Base-by-base conservation (phyloP, 2,329 filamentous ascomycete species). In the Myriosclerotinia duriaeana region DNA sequence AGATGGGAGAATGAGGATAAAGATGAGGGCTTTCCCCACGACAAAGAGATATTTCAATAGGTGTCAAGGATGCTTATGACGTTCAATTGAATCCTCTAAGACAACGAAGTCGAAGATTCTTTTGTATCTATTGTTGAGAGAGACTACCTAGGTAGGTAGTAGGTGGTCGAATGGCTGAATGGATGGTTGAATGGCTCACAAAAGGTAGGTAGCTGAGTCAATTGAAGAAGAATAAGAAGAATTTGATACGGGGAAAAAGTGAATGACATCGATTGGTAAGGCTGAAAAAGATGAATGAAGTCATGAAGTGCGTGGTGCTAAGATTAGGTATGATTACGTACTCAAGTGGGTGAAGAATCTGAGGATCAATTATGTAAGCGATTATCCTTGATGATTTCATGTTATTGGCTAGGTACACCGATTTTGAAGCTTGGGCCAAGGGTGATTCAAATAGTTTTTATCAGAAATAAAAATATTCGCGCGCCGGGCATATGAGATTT, bases 11-110 rank as follows among this genome's bases (percentile, higher is more conserved):
- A 53, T 50, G 11, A 34, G 38, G n/a, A 26, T 40, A 53, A 53
- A 56, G 60, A n/a, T n/a, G n/a, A n/a, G n/a, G n/a, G n/a, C n/a
- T n/a, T n/a, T n/a, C n/a, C n/a, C n/a, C n/a, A n/a, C n/a, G n/a
- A 64, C 60, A 64, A 66, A 64, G 65, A 64, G 64, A 66, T 56
- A 44, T 40, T 53, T 56, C 64, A 64, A 56, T 53, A 66, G 65
- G 36, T 53, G 42, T 61, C 61, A 40, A 61, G 55, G 64, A 62
- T 48, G 48, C 64, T 52, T 64, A 68, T 66, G 52, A 66, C 61
- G 20, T 14, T 54, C 30, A 40, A 34, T 17, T 46, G 36, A 46
- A 56, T 59, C 50, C 20, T 56, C 14, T n/a, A 48, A 58, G 61
- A 38, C 42, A 58, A 58, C 9, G 20, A 56, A 42, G 52, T 58